phyloP scores from a whole-genome alignment of 139 green algal species.

The Trebouxia sp. region DNA sequence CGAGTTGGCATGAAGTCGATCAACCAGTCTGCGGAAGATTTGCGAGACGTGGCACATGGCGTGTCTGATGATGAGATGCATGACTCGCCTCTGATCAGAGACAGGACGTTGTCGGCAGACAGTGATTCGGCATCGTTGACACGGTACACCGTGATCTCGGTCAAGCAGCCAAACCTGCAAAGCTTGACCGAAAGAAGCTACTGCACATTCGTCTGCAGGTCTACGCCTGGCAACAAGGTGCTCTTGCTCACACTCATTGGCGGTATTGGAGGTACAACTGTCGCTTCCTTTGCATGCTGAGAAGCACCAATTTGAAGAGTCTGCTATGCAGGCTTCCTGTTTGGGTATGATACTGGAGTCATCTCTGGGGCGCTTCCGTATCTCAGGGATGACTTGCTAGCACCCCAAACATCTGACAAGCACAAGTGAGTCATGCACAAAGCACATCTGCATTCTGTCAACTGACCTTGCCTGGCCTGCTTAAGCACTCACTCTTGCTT shows the following conservation, averaged over 20 bases:
- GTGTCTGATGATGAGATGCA: neutral
- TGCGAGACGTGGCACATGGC: neutral
- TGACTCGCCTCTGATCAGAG: neutral
- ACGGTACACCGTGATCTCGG: neutral
- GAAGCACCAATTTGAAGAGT: neutral
- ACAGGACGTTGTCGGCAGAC: neutral
- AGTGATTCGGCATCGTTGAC: neutral
- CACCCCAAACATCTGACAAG: constrained; percentile 7
- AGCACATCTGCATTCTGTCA: neutral
- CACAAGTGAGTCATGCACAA: neutral
- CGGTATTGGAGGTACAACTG: neutral
- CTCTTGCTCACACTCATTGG: neutral
- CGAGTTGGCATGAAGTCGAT: neutral
- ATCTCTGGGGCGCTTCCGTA: constrained; percentile 77
- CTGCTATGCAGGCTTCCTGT: constrained; percentile 43
- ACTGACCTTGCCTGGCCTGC: neutral
- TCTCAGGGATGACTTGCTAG: constrained; percentile 68
- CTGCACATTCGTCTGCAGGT: neutral
- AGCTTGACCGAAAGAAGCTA: too few species aligned
- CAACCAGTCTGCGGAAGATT: neutral
- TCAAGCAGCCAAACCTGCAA: too few species aligned
- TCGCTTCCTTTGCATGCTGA: neutral
- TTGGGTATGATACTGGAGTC: constrained; percentile 61
- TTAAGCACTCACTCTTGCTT: neutral
- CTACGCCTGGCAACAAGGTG: neutral